These are phyloP conservation scores for Debaryomyces nepalensis DNA, from an alignment of 1,139 yeast species.

Conservation along the genomic window DNA sequence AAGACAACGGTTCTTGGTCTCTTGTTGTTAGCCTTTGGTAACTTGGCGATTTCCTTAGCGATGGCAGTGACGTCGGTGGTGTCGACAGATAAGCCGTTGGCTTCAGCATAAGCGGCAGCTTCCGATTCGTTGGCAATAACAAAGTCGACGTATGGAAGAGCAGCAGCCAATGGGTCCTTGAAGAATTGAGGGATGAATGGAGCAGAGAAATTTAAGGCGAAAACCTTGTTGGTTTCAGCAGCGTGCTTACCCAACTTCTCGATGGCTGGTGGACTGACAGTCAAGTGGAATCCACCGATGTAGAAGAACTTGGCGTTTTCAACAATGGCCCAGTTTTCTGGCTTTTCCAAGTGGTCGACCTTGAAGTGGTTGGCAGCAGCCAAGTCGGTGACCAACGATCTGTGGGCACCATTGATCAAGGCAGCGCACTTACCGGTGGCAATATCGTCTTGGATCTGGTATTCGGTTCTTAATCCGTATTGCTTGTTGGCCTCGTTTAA, in stretches of 20 bases:
- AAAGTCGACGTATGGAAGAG: slow-evolving; percentile 86
- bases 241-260: slow-evolving; percentile 88
- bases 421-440: slow-evolving; percentile 99
- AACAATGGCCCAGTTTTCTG: slow-evolving; percentile 89
- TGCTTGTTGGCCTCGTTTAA: slow-evolving; percentile 79
- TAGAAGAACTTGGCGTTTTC: slow-evolving; percentile 82
- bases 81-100: slow-evolving; percentile 65
- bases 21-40: slow-evolving; percentile 74
- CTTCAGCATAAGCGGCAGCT: slow-evolving; percentile 91
- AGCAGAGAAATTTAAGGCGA: slow-evolving; percentile 88
- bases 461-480: slow-evolving; percentile 87
- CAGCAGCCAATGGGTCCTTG: slow-evolving; percentile 84
- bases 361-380: slow-evolving; percentile 98
- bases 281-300: slow-evolving; percentile 97
- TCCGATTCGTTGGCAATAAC: slow-evolving; percentile 96
- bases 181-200: slow-evolving; percentile 96
- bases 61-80: slow-evolving; percentile 68
- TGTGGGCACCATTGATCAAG: slow-evolving; percentile 80
- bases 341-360: slow-evolving; percentile 81
- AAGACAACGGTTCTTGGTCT: slow-evolving; percentile 84
- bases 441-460: slow-evolving; percentile 73
- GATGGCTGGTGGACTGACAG: slow-evolving; percentile 96
- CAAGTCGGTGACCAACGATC: slow-evolving; percentile 93
- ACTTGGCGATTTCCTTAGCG: slow-evolving; percentile 79
- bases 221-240: slow-evolving; percentile 80